Conservation (phyloP, 2,329 filamentous ascomycete genomes). For the Claviceps spartinae region DNA sequence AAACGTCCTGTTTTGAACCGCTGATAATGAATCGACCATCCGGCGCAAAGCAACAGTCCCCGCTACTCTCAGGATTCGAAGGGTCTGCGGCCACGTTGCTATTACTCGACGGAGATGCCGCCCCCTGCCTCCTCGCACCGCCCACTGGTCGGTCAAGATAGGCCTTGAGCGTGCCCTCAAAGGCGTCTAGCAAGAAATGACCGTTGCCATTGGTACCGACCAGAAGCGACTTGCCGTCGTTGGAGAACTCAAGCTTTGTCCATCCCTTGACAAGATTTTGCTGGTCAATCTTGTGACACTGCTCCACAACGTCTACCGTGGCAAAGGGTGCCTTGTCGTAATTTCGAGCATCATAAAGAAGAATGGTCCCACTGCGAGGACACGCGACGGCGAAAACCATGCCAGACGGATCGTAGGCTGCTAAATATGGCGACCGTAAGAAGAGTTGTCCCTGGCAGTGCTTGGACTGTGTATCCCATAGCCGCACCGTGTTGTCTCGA, state of each 20-base stretch:
- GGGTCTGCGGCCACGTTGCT: slow-evolving; percentile 20
- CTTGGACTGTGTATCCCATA: slow-evolving; percentile 79
- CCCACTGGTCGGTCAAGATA: slow-evolving; percentile 50
- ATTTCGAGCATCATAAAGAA: slow-evolving; percentile 88
- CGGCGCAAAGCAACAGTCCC: slow-evolving; percentile 78
- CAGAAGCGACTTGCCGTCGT: slow-evolving; percentile 80
- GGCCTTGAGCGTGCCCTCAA: slow-evolving; percentile 66
- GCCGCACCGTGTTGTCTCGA: slow-evolving; percentile 75
- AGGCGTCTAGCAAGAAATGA: slow-evolving; percentile 89
- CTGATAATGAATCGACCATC: slow-evolving; percentile 83
- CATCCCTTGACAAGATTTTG: slow-evolving; percentile 56
- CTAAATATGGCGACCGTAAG: slow-evolving; percentile 66
- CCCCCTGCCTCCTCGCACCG: slow-evolving; percentile 39
- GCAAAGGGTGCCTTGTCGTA: slow-evolving; percentile 86
- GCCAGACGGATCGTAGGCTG: slow-evolving; percentile 84
- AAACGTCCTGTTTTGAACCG: slow-evolving; percentile 58
- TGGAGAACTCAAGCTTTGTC: slow-evolving; percentile 90
- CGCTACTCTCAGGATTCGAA: slow-evolving; percentile 40
- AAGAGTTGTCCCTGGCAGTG: slow-evolving; percentile 70
- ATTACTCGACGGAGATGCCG: slow-evolving; percentile 20
- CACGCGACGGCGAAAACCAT: slow-evolving; percentile 84
- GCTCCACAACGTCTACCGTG: slow-evolving; percentile 64
- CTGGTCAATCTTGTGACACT: slow-evolving; percentile 32
- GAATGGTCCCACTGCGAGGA: slow-evolving; percentile 61
- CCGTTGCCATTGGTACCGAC: slow-evolving; percentile 72